A percentile compares a stretch with the other conserved stretches of the same genome.
phyloP scores from a whole-genome alignment of 176 grass and related monocot species.

The Phragmites australis region DNA sequence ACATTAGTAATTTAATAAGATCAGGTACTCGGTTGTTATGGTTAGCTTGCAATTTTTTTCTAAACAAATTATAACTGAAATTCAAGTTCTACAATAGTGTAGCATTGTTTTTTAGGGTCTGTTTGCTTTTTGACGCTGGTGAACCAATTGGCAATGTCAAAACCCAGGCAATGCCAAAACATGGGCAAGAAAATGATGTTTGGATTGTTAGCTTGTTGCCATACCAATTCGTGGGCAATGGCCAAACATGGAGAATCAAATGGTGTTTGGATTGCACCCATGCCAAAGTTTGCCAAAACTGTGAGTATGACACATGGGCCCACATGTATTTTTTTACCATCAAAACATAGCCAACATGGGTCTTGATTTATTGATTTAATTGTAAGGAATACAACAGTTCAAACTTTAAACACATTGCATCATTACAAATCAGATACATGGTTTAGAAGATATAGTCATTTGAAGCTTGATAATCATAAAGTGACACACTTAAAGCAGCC shows the following conservation, averaged over 20 bases:
- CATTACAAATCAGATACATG: too few species aligned
- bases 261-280: background rate
- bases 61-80: conserved; percentile 9
- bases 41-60: background rate
- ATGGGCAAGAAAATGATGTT: background rate
- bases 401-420: too few species aligned
- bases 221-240: background rate
- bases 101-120: background rate
- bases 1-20: background rate
- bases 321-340: background rate
- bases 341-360: background rate
- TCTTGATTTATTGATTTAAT: background rate
- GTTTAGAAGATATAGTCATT: too few species aligned
- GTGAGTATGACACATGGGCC: too few species aligned
- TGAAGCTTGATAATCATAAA: background rate
- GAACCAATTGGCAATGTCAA: background rate
- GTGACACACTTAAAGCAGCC: background rate
- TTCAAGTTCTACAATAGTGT: background rate
- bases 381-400: too few species aligned
- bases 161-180: background rate
- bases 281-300: background rate
- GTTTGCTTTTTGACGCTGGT: background rate
- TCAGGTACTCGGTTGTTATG: background rate
- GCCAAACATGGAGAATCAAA: background rate
- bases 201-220: background rate